phyloP scores from a whole-genome alignment of 1,284 basidiomycete genomes.

The Veloporphyrellus conicus region DNA sequence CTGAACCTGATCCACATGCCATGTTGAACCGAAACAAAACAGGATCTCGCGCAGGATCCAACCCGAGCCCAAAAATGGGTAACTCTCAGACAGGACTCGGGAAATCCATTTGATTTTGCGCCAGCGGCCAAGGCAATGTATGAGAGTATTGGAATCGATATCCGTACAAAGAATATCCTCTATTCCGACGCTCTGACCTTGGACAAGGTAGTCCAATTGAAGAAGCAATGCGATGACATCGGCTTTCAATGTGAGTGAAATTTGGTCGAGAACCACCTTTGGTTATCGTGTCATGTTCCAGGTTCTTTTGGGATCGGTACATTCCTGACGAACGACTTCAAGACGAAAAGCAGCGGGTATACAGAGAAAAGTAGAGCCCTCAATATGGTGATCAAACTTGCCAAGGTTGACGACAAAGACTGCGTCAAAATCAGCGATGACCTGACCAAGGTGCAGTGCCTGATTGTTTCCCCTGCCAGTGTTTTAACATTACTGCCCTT shows the following conservation, averaged over 20 bases:
- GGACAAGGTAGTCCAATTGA: conserved; percentile 65
- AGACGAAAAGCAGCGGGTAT: conserved; percentile 50
- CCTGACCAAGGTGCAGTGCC: conserved; percentile 62
- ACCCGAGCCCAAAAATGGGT: conserved; percentile 68
- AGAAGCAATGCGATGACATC: conserved; percentile 67
- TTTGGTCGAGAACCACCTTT: not conserved
- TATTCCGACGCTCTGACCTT: conserved; percentile 80
- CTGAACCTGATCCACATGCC: not conserved
- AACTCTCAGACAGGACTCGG: conserved; percentile 88
- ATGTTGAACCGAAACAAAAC: conserved; percentile 4
- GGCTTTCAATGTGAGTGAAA: conserved; percentile 63
- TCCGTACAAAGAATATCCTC: conserved; percentile 66
- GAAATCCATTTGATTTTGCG: conserved; percentile 78
- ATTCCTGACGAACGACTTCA: conserved; percentile 85
- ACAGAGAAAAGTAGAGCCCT: conserved; percentile 70
- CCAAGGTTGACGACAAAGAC: conserved; percentile 63
- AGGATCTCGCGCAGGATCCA: conserved; percentile 63
- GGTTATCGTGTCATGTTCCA: conserved; percentile 18
- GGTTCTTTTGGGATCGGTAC: conserved; percentile 90
- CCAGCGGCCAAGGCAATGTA: conserved; percentile 70
- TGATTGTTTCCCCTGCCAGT: not conserved
- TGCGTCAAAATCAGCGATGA: conserved; percentile 95
- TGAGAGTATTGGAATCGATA: conserved; percentile 60
- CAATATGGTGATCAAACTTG: conserved; percentile 92
- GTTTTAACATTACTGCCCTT: not conserved